Conservation (phyloP, 768 basidiomycete species). For the Sarcomyxa edulis region DNA sequence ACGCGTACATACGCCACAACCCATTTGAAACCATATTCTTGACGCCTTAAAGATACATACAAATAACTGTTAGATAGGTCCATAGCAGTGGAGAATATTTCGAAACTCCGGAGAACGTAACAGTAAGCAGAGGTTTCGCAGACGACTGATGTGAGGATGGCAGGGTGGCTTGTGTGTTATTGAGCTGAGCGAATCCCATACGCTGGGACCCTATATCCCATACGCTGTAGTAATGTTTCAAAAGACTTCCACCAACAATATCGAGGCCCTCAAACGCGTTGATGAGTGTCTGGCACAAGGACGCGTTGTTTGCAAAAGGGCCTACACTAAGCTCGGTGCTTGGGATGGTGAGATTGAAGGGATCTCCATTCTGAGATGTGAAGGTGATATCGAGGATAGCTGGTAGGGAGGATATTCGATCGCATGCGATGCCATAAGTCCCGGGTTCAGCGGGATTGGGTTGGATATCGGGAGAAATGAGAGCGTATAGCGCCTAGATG, state of each 20-base stretch:
- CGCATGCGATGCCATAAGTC: constrained; percentile 51
- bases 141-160: no score
- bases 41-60: no score
- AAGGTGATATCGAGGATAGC: constrained; percentile 50
- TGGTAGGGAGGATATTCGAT: constrained; percentile 36
- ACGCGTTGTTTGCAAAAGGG: constrained; percentile 44
- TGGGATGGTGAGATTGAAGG: constrained; percentile 54
- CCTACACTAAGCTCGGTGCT: constrained; percentile 54
- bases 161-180: no score
- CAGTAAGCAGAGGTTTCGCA: no score
- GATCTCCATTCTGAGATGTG: constrained; percentile 39
- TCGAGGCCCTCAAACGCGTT: constrained; percentile 49
- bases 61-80: no score
- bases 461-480: constrained; percentile 53
- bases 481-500: constrained; percentile 45
- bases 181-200: constrained; percentile 56
- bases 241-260: constrained; percentile 47
- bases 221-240: constrained; percentile 58
- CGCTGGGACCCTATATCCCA: constrained; percentile 48
- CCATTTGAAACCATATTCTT: no score
- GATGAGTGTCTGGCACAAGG: constrained; percentile 49
- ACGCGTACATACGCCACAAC: no score
- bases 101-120: no score
- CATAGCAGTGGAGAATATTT: no score
- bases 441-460: constrained; percentile 45